Conservation (phyloP, 768 basidiomycete species). For the Rubroboletus pulcherrimus region DNA sequence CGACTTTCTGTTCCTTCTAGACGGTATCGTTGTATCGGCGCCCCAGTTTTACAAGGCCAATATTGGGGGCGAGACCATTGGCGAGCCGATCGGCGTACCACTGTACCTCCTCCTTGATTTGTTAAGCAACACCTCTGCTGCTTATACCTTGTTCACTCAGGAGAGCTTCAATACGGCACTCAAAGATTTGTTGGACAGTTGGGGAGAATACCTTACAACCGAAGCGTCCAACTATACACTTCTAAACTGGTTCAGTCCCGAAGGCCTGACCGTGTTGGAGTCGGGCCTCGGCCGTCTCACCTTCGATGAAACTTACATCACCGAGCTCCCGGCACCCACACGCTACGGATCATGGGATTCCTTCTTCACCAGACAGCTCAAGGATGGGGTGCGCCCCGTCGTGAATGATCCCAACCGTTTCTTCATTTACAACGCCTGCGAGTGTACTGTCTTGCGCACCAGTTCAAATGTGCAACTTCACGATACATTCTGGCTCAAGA, state of each 20-base stretch:
- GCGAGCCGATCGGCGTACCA: too few species aligned
- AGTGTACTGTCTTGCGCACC: constrained; percentile 41
- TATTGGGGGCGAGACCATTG: neutral
- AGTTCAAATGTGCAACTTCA: constrained; percentile 35
- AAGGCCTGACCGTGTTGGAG: neutral
- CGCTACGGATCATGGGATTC: neutral
- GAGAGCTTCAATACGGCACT: neutral
- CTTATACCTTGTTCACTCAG: neutral
- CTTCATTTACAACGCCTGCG: constrained; percentile 31
- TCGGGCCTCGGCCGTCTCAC: neutral
- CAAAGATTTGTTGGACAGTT: neutral
- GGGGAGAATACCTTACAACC: too few species aligned
- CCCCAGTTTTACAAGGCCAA: neutral
- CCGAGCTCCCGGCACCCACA: neutral
- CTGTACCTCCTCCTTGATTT: neutral
- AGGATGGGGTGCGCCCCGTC: neutral
- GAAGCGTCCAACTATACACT: neutral
- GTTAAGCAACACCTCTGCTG: neutral
- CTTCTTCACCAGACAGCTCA: neutral
- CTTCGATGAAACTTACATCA: neutral
- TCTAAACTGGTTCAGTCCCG: neutral
- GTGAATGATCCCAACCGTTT: neutral
- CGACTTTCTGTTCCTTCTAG: neutral
- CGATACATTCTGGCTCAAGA: constrained; percentile 59
- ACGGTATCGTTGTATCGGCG: neutral